Evolutionary conservation across 768 basidiomycete genomes (phyloP).

Genomic region (Serpula lacrymans): DNA sequence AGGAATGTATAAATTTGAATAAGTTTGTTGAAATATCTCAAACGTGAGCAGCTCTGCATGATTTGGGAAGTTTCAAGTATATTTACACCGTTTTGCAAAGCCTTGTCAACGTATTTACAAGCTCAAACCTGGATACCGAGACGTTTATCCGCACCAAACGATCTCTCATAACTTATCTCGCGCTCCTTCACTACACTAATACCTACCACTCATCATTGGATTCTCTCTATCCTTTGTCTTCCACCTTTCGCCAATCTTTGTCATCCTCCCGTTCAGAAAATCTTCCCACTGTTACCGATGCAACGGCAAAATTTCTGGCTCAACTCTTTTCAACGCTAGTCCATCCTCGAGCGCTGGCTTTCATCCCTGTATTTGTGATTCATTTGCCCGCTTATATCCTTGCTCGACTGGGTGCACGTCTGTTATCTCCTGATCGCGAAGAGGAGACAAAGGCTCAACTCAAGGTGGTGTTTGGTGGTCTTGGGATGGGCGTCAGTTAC

Average conservation of each 20-base stretch:
- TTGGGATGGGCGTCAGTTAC: conserved; percentile 18
- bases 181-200: conserved; percentile 48
- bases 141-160: conserved; percentile 32
- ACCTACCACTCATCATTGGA: conserved; percentile 50
- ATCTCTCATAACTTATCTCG: conserved; percentile 52
- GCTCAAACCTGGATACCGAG: conserved; percentile 15
- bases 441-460: conserved; percentile 71
- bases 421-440: conserved; percentile 47
- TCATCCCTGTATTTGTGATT: conserved; percentile 44
- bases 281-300: conserved; percentile 23
- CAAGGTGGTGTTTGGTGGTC: conserved; percentile 57
- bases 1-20: conserved; percentile 41
- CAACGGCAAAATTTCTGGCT: conserved; percentile 30
- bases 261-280: conserved; percentile 7
- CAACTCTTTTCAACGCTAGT: conserved; percentile 39
- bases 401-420: conserved; percentile 39
- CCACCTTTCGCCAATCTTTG: conserved; percentile 29
- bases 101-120: conserved; percentile 33
- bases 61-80: neutral
- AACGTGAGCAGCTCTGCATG: conserved; percentile 39
- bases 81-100: conserved; percentile 9
- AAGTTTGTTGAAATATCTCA: conserved; percentile 56
- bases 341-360: conserved; percentile 37
- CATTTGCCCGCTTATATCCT: conserved; percentile 58
- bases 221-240: conserved; percentile 36